These are phyloP conservation scores for Barnettozyma californica DNA, from an alignment of 805 yeast genomes.

Conservation along the genomic window DNA sequence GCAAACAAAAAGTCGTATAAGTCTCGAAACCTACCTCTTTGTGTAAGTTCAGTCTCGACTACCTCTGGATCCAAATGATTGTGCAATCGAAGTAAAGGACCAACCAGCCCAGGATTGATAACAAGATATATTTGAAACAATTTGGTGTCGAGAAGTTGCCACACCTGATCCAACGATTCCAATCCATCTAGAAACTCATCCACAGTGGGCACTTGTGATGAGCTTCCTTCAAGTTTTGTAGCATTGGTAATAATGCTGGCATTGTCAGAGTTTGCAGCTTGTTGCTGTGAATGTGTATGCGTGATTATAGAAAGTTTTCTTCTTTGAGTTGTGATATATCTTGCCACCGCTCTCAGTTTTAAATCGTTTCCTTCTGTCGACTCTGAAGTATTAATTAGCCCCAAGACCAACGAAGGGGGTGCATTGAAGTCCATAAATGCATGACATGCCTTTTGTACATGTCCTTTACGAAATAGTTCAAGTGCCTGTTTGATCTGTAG, in stretches of 20 bases:
- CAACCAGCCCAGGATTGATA: conserved; percentile 68
- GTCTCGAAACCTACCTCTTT: conserved; percentile 51
- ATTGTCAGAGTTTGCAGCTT: conserved; percentile 10
- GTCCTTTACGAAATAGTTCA: conserved; percentile 26
- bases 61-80: conserved; percentile 66
- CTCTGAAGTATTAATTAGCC: not conserved
- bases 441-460: conserved; percentile 33
- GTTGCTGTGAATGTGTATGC: conserved; percentile 45
- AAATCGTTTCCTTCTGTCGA: not conserved
- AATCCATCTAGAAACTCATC: conserved; percentile 12
- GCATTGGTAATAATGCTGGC: conserved; percentile 24
- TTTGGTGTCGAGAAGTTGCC: conserved; percentile 62
- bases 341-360: not conserved
- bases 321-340: not conserved
- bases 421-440: conserved; percentile 52
- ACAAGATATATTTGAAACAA: conserved; percentile 69
- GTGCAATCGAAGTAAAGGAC: conserved; percentile 72
- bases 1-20: conserved; percentile 72
- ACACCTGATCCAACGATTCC: conserved; percentile 32
- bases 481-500: conserved; percentile 38
- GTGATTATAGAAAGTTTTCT: conserved; percentile 28
- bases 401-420: conserved; percentile 46
- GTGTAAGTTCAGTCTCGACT: conserved; percentile 50
- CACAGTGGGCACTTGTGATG: not conserved
- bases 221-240: not conserved